Evolutionary conservation across 768 basidiomycete genomes (phyloP).

Genomic region (Pisolithus albus): DNA sequence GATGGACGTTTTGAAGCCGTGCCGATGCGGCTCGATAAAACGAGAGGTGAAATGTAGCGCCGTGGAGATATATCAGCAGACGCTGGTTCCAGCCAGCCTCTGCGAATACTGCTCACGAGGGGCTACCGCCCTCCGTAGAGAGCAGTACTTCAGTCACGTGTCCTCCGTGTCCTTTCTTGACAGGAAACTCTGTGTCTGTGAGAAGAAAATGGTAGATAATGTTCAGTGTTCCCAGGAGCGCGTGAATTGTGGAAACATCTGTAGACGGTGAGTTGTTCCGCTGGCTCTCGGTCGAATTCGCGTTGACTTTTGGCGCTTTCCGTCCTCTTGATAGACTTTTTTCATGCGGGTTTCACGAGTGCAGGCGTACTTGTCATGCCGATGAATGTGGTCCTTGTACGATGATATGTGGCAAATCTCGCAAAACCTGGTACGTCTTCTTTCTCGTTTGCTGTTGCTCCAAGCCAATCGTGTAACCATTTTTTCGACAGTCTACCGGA

Average conservation of each 20-base stretch:
- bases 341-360: slow-evolving; percentile 84
- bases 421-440: slow-evolving; percentile 67
- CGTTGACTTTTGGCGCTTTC: background rate
- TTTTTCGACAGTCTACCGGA: slow-evolving; percentile 46
- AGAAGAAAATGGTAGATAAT: slow-evolving; percentile 74
- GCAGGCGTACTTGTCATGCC: slow-evolving; percentile 75
- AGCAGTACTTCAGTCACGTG: slow-evolving; percentile 34
- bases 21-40: slow-evolving; percentile 77
- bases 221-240: slow-evolving; percentile 74
- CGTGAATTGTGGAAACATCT: slow-evolving; percentile 77
- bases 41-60: slow-evolving; percentile 42
- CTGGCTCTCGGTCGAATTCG: background rate
- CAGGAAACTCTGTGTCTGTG: slow-evolving; percentile 82
- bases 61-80: slow-evolving; percentile 18
- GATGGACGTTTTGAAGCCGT: slow-evolving; percentile 64
- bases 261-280: slow-evolving; percentile 54
- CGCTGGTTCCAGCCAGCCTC: slow-evolving; percentile 27
- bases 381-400: slow-evolving; percentile 76
- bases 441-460: background rate
- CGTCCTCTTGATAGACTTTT: slow-evolving; percentile 40
- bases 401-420: slow-evolving; percentile 76
- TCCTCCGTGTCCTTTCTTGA: slow-evolving; percentile 83
- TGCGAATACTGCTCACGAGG: slow-evolving; percentile 23
- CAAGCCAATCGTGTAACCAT: background rate
- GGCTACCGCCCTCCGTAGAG: slow-evolving; percentile 4